Percentiles rank a stretch among this genome's conserved stretches.
Evolutionary conservation across 2,329 filamentous ascomycete species (phyloP).

Genomic region (Venturia aucupariae): DNA sequence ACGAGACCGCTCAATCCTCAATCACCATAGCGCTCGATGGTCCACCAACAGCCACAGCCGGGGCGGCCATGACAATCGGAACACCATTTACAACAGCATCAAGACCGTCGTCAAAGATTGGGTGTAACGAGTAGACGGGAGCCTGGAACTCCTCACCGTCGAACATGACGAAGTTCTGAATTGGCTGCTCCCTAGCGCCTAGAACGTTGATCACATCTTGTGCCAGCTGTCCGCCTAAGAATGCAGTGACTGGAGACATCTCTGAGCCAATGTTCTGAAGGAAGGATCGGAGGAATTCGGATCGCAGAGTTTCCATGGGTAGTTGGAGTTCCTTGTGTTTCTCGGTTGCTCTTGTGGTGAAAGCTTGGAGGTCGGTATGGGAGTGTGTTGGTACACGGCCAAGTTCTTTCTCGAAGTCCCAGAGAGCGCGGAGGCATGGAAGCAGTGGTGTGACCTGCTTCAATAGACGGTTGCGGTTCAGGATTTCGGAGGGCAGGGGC

Average conservation of each 20-base stretch:
- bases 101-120: slow-evolving; percentile 12
- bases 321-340: slow-evolving; percentile 60
- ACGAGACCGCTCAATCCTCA: background rate
- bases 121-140: slow-evolving; percentile 14
- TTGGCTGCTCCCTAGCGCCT: slow-evolving; percentile 80
- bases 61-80: background rate
- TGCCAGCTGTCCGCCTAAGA: slow-evolving; percentile 80
- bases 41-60: background rate
- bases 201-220: slow-evolving; percentile 98
- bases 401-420: slow-evolving; percentile 59
- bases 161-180: slow-evolving; percentile 91
- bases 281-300: slow-evolving; percentile 69
- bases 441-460: slow-evolving; percentile 73
- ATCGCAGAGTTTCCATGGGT: slow-evolving; percentile 34
- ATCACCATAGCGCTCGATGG: background rate
- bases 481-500: slow-evolving; percentile 58
- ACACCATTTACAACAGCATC: slow-evolving; percentile 6
- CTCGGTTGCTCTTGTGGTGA: slow-evolving; percentile 67
- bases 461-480: slow-evolving; percentile 57
- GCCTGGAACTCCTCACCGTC: slow-evolving; percentile 56
- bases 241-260: slow-evolving; percentile 76
- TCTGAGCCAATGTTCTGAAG: slow-evolving; percentile 79
- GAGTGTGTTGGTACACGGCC: slow-evolving; percentile 34
- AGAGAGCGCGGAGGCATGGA: slow-evolving; percentile 78
- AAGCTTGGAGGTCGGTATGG: slow-evolving; percentile 29